Evolutionary conservation across 2,329 filamentous ascomycete species (phyloP).

Genomic region (Fusarium pseudoanthophilum): DNA sequence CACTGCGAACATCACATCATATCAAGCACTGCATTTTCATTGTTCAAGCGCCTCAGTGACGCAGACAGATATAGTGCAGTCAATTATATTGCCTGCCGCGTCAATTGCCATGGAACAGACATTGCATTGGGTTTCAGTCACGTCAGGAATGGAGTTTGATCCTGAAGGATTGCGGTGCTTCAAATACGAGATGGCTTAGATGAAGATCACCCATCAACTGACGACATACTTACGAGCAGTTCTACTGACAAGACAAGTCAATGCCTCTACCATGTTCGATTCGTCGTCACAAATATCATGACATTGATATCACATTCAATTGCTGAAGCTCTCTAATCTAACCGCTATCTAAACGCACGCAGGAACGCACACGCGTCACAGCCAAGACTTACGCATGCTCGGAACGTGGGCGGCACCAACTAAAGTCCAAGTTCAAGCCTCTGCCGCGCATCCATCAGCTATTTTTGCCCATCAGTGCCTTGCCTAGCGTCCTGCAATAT

Average conservation of each 20-base stretch:
- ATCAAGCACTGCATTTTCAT: background rate
- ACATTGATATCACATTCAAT: background rate
- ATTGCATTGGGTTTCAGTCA: background rate
- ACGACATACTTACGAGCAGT: background rate
- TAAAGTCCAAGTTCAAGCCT: background rate
- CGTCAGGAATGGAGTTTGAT: background rate
- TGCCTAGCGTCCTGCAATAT: background rate
- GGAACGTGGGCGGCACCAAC: background rate
- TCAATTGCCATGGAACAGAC: accelerated
- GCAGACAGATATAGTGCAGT: accelerated
- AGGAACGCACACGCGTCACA: background rate
- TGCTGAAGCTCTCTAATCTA: background rate
- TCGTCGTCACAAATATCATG: background rate
- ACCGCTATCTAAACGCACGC: background rate
- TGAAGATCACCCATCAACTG: background rate
- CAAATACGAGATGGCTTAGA: background rate
- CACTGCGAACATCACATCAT: background rate
- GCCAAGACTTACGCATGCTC: background rate
- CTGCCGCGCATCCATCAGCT: background rate
- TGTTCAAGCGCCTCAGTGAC: background rate
- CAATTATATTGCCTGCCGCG: accelerated
- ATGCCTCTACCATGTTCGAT: background rate
- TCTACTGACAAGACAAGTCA: background rate
- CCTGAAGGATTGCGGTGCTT: background rate
- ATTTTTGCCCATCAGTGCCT: background rate